phyloP scores from a whole-genome alignment of 305 asterid species.

The Solanum hybrid region DNA sequence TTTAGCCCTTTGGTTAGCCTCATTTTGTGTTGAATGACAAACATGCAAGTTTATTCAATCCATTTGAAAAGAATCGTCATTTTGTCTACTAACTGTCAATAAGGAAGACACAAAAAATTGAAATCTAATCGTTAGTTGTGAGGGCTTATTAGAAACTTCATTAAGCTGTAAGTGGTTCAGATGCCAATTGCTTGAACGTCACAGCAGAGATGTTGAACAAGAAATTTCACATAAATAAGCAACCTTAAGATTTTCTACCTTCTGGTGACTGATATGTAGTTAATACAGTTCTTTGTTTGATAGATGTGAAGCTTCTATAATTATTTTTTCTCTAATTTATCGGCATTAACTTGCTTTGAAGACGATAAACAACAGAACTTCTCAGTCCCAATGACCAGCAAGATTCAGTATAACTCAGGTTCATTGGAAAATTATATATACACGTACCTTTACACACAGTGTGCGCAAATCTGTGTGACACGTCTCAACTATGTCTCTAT shows the following conservation, averaged over 20 bases:
- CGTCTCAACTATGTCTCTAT: background rate
- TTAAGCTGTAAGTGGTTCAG: background rate
- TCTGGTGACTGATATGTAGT: background rate
- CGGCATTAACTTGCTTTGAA: background rate
- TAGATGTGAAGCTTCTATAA: background rate
- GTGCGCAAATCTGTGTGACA: background rate
- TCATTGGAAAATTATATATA: background rate
- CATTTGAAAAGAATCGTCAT: background rate
- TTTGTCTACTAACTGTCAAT: background rate
- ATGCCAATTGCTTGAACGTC: background rate
- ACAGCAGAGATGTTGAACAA: background rate
- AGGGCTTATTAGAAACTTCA: background rate
- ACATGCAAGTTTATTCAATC: background rate
- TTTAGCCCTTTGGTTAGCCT: background rate
- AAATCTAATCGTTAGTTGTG: background rate
- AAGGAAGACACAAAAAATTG: background rate
- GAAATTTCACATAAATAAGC: background rate
- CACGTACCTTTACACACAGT: background rate
- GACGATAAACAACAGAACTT: background rate
- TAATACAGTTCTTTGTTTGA: background rate
- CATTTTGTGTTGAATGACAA: background rate
- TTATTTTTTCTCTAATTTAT: background rate
- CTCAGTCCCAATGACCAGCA: background rate
- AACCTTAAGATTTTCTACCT: background rate
- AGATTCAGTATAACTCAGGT: background rate